Conservation (phyloP, 176 grass and related monocot species). For the Rhynchospora pubera region DNA sequence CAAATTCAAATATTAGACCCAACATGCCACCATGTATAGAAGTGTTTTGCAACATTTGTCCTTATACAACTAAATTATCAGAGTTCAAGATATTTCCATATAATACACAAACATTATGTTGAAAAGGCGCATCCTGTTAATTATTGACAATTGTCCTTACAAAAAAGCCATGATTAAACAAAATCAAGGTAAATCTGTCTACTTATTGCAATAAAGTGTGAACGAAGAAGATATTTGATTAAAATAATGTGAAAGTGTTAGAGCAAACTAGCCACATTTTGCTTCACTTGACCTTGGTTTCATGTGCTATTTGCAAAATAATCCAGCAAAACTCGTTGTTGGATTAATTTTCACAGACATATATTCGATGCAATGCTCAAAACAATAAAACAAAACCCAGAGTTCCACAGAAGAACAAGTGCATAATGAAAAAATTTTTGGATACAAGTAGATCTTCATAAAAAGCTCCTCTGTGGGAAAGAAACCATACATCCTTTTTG, state of each 20-base stretch:
- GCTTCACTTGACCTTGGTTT: not conserved
- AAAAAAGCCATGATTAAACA: not conserved
- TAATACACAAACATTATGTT: not conserved
- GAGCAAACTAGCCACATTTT: not conserved
- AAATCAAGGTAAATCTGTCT: not conserved
- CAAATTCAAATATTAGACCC: not conserved
- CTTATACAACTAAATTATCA: not conserved
- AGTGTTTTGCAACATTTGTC: conserved; percentile 24
- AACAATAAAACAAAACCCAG: conserved; percentile 3
- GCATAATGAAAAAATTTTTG: conserved; percentile 26
- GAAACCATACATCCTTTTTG: conserved; percentile 86
- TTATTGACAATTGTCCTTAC: not conserved
- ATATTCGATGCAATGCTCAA: not conserved
- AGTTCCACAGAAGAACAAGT: conserved; percentile 10
- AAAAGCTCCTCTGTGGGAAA: conserved; percentile 70
- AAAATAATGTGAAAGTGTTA: not conserved
- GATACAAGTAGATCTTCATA: conserved; percentile 96
- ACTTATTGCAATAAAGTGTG: not conserved
- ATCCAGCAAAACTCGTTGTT: not conserved
- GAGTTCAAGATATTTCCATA: not conserved
- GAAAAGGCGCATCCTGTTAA: not conserved
- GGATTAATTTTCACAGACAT: not conserved
- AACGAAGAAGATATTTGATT: not conserved
- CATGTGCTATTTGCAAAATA: not conserved
- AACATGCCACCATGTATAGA: conserved; percentile 32